Percentiles rank a stretch among this genome's conserved stretches.
phyloP scores from a whole-genome alignment of 768 basidiomycete species.

The Psilocybe cubensis region DNA sequence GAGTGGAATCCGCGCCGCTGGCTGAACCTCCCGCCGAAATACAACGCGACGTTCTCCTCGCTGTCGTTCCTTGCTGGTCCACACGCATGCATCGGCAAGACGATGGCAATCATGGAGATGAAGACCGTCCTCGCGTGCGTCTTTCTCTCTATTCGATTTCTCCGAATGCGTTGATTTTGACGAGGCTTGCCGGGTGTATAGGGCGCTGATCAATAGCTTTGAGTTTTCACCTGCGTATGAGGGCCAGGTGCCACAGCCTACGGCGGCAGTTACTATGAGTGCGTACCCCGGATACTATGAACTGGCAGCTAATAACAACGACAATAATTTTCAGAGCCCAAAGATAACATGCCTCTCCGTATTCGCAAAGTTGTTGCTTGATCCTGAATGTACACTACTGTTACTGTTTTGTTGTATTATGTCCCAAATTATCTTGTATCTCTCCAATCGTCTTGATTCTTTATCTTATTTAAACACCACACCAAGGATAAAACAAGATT shows the following conservation, averaged over 20 bases:
- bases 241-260: slow-evolving; percentile 33
- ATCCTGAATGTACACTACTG: background rate
- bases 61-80: slow-evolving; percentile 49
- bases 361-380: slow-evolving; percentile 25
- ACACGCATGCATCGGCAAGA: slow-evolving; percentile 50
- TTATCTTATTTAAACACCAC: background rate
- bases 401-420: background rate
- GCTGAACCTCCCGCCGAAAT: slow-evolving; percentile 40
- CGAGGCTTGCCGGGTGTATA: background rate
- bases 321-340: slow-evolving; percentile 28
- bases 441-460: background rate
- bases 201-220: slow-evolving; percentile 44
- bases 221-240: slow-evolving; percentile 43
- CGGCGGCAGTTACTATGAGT: slow-evolving; percentile 51
- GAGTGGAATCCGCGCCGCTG: slow-evolving; percentile 51
- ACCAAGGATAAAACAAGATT: background rate
- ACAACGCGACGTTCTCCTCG: slow-evolving; percentile 38
- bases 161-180: background rate
- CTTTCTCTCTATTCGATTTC: slow-evolving; percentile 4
- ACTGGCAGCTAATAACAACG: background rate
- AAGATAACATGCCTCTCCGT: slow-evolving; percentile 39
- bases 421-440: background rate
- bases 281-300: slow-evolving; percentile 14
- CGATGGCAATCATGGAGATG: slow-evolving; percentile 53
- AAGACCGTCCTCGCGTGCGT: slow-evolving; percentile 45